phyloP scores from a whole-genome alignment of 2,329 filamentous ascomycete species.

The Cladosporium sp. region DNA sequence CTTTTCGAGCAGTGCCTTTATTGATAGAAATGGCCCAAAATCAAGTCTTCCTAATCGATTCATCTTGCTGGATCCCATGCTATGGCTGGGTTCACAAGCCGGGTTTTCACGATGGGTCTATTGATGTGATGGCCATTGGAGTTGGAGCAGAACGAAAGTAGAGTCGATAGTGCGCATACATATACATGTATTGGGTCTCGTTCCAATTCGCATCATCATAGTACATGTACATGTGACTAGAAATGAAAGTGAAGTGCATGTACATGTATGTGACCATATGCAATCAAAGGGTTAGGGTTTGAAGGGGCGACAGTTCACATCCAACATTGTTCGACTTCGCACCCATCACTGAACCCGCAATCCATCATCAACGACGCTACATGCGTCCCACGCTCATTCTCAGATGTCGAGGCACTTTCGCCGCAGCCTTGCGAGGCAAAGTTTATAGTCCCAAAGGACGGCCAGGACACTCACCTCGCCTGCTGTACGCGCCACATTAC shows the following conservation, averaged over 20 bases:
- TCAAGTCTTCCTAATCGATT: background rate
- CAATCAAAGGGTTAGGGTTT: background rate
- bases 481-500: background rate
- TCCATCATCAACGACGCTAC: conserved; percentile 13
- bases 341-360: background rate
- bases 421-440: background rate
- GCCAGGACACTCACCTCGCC: background rate
- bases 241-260: background rate
- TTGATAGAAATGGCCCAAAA: background rate
- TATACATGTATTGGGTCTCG: background rate
- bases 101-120: background rate
- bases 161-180: background rate
- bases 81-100: background rate
- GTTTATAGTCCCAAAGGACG: background rate
- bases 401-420: background rate
- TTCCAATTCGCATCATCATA: too few relatives aligned
- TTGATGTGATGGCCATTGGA: too few relatives aligned
- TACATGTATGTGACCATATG: background rate
- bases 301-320: background rate
- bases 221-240: background rate
- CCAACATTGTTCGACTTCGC: background rate
- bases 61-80: background rate
- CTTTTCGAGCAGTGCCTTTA: background rate
- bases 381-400: conserved; percentile 20
- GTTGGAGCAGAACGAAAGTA: background rate